Conservation (phyloP, 306 rosid species). For the Lathyrus oleraceus region DNA sequence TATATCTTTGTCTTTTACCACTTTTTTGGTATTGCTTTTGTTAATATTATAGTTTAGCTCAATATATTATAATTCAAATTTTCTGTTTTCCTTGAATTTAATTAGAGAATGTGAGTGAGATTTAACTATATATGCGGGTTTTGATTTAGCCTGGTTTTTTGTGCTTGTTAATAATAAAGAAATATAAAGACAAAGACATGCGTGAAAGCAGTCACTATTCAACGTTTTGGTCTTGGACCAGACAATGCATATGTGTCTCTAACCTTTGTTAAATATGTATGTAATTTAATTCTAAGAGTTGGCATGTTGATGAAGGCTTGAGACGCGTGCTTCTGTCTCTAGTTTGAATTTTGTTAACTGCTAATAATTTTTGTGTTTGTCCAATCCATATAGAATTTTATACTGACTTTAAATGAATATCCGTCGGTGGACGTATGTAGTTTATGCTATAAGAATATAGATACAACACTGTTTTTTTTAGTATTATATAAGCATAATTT, state of each 20-base stretch:
- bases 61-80: conserved; percentile 32
- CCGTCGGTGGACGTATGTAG: neutral
- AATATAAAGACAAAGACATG: conserved; percentile 57
- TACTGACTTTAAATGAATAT: too few species aligned
- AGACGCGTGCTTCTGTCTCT: too few species aligned
- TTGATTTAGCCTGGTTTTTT: conserved; percentile 49
- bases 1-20: conserved; percentile 7
- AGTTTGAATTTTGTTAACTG: too few species aligned
- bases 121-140: conserved; percentile 38
- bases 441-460: conserved; percentile 1
- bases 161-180: conserved; percentile 47
- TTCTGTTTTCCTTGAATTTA: conserved; percentile 52
- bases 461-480: conserved; percentile 41
- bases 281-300: neutral
- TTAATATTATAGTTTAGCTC: conserved; percentile 7
- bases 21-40: conserved; percentile 29
- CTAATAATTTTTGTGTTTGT: too few species aligned
- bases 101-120: conserved; percentile 51
- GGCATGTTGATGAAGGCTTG: too few species aligned
- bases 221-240: conserved; percentile 68
- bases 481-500: neutral
- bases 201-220: conserved; percentile 75
- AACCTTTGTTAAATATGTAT: conserved; percentile 22
- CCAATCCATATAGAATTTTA: too few species aligned
- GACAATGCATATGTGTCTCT: conserved; percentile 56